Base-by-base conservation (phyloP, 768 basidiomycete genomes). In the Pisolithus microcarpus region DNA sequence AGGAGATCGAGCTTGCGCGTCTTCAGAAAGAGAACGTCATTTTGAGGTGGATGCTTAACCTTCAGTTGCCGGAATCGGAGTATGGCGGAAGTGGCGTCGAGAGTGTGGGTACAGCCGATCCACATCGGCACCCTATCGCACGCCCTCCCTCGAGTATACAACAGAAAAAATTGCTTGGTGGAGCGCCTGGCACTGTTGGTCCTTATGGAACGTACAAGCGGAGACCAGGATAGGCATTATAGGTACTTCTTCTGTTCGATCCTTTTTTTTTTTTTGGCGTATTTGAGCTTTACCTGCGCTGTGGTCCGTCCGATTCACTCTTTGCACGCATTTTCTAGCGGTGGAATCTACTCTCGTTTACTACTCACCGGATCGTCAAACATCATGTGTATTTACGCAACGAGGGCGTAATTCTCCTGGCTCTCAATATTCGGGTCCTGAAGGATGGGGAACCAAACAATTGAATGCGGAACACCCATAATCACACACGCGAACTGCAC, bases 1-100 rank as follows among this genome's bases (percentile, higher is more conserved):
- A 94, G 53, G 96, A 98, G 65, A 85, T 84, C 61, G 95, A 99
- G 70, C 80, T 99, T 2, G 79, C 82, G 30, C 76, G 92, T 46
- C 72, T 99, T 38, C 84, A 94, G 69, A 80, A 76, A 57, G 95
- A 99, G 73, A 98, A 99, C 63, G 77, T 80, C 48, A 78, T 87
- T 56, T 69, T 99, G 55, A 76, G 85, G 58, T 75, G 81, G 51
- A 71, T 98, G 73, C 65, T 91, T 53, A 82, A 79, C 1, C 65
- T 83, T 16, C 70, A 69, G 0, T 58, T 71, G 7, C 56, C 49
- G 21, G 65, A 64, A 38, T 46, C 56, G 8, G 63, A 58, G 18
- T 47, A 46, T 53, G 15, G 45, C 3, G 23, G 46, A 13, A 10
- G 16, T 4, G 56, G 46, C 19, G 26, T 37, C 47, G 51, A 30